Conservation (phyloP, 305 asterid species). For the Fraxinus nigra region DNA sequence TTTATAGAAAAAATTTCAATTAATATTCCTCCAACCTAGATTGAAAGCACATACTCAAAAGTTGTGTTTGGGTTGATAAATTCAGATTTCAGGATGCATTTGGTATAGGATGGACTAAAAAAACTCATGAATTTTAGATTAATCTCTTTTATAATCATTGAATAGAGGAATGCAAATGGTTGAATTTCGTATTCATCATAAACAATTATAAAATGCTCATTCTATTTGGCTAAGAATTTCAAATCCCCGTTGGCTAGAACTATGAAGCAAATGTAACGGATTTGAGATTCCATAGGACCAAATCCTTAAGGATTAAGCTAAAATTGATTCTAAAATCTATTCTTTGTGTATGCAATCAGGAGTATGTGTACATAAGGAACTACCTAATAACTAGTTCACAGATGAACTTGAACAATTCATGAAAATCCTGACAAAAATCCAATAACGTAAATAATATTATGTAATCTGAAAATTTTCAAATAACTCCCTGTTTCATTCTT, state of each 20-base stretch:
- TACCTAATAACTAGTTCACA: slow-evolving; percentile 49
- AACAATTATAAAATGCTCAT: too few species aligned
- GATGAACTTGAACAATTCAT: slow-evolving; percentile 37
- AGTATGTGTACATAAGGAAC: neutral
- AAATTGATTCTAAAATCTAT: neutral
- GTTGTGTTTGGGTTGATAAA: too few species aligned
- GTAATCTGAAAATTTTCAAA: neutral
- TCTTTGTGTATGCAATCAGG: neutral
- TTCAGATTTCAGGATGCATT: too few species aligned
- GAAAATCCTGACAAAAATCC: too few species aligned
- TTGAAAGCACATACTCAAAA: neutral
- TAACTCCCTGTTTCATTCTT: neutral
- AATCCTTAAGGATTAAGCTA: too few species aligned
- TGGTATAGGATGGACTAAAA: too few species aligned
- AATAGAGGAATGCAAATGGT: neutral
- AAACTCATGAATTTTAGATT: too few species aligned
- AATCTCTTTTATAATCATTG: neutral
- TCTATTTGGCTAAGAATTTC: neutral
- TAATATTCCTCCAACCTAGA: neutral
- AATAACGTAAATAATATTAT: neutral
- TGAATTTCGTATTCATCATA: neutral
- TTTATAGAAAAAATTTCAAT: neutral
- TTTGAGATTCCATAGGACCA: neutral
- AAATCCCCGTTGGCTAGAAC: neutral
- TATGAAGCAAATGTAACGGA: neutral